Evolutionary conservation across 768 basidiomycete species (phyloP), one percentile per base, ranked within the genome.

Genomic region (Naganishia friedmannii): DNA sequence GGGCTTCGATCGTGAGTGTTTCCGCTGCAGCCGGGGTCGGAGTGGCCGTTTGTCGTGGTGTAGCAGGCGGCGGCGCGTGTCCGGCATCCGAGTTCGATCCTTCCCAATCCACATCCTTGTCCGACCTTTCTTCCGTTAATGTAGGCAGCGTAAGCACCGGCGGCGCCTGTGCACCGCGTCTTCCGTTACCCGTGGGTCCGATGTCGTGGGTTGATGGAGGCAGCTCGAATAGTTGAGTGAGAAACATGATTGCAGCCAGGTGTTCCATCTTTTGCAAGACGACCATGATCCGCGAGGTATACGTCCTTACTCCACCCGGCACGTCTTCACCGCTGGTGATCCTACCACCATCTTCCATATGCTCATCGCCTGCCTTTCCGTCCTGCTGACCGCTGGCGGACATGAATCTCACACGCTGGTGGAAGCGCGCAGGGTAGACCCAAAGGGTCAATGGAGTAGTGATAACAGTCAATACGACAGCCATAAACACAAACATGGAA

Each of bases 231-330:
- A 97, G 87, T 76, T 94, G 90, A 0, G 90, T 87, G 67, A 99
- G 83, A 0, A 91, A 87, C 92, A 99, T 94, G 81, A 92, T 88
- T 10, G 90, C 87, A 0, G 93, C 89, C 0, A 98, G 79, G 77
- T 93, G 91, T 75, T 96, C 95, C 57, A 94, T 83, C 78, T 88
- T 91, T 79, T 95, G 93, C 21, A 98, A 85, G 21, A 98, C 88
- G 70, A 97, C 87, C 0, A 90, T 89, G 82, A 94, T 91, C 10
- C 87, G 85, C 1, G 83, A 84, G 60, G 86, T 89, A 26, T 71
- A 65, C 48, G 74, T 72, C 29, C 74, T 63, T 26, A 73, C 74
- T 2, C 76, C 76, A 29, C 55, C 29, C 19, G 32, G 26, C 12
- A 31, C 31, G 29, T 26, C 29, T 13, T 73, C 65, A 23, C 69